A percentile compares a stretch with the other conserved stretches of the same genome.
Evolutionary conservation across 2,329 filamentous ascomycete species (phyloP).

Genomic region (Pseudogymnoascus sp.): DNA sequence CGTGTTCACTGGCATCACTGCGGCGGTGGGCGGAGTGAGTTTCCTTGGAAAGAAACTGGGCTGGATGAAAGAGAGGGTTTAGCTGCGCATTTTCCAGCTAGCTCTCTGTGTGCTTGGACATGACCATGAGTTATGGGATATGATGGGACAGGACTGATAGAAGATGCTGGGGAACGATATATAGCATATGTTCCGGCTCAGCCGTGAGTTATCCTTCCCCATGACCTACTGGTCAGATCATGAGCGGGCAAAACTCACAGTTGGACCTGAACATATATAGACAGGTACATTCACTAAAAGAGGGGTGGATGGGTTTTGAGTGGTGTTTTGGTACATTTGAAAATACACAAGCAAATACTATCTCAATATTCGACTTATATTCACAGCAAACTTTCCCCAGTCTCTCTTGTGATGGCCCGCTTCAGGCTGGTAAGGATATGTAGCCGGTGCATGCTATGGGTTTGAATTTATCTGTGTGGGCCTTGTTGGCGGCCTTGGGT

Average conservation of each 20-base stretch:
- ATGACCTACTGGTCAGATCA: too few relatives aligned
- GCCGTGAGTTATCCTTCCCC: too few relatives aligned
- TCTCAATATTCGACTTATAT: background rate
- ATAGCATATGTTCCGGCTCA: too few relatives aligned
- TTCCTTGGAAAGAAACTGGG: conserved; percentile 36
- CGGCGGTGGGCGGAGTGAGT: conserved; percentile 41
- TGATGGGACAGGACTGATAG: background rate
- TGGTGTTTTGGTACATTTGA: background rate
- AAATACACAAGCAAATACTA: background rate
- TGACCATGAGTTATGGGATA: background rate
- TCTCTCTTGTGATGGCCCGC: too few relatives aligned
- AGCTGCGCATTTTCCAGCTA: conserved; percentile 21
- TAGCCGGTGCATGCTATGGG: too few relatives aligned
- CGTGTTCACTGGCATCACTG: conserved; percentile 51
- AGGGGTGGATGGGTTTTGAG: background rate
- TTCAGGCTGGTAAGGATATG: too few relatives aligned
- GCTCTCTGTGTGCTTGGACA: background rate
- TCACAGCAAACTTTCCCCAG: background rate
- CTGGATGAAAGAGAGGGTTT: conserved; percentile 17
- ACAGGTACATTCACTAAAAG: background rate
- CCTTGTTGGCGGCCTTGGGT: background rate
- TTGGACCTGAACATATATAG: too few relatives aligned
- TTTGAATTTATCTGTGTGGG: too few relatives aligned
- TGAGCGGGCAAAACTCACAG: too few relatives aligned
- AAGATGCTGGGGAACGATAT: background rate